Evolutionary conservation across 495 filamentous ascomycete species (phyloP), one percentile per base, ranked within the genome.

Genomic region (Hypoxylon perforatum): DNA sequence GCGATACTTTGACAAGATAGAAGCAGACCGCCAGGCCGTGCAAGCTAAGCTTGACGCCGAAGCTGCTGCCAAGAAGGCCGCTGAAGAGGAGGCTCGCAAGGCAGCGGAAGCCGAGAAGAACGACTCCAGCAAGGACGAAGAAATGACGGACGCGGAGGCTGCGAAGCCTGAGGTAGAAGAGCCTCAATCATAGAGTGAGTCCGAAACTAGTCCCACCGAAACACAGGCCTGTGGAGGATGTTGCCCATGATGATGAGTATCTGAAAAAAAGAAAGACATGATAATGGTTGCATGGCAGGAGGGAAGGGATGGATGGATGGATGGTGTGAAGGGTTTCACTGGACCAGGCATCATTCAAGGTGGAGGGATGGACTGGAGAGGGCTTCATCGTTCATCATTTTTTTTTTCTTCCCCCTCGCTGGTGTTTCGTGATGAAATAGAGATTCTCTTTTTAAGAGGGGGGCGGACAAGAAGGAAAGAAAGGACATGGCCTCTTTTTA

Each of bases 1-100:
- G 82, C 90, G 94, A 58, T 93, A 97, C 86, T 91, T 92, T 73
- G 95, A 99, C 78, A 97, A 96, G 83, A 80, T 90, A 59, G 93
- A 98, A 74, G 90, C 89, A 59, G 94, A 97, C 80, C 91, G 93
- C 39, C 87, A 93, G 73, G 91, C 89, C 8, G 72, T 90, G 21
- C 86, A 86, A 70, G 88, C 91, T 71, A 87, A 83, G 41, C 85
- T 92, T 62, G 92, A 97, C 70, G 93, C 96, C 72, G 91, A 90
- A 56, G 88, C 88, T 58, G 90, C 92, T 6, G 88, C 89, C 77
- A 94, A 94, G 82, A 88, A 88, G 71, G 86, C 85, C 52, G 88
- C 87, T 51, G 90, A 90, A 73, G 82, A 91, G 69, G 91, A 82
- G 54, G 81, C 83, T 22, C 79, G 78, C 70, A 78, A 81, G 67